phyloP scores from a whole-genome alignment of 1,284 basidiomycete genomes.

The Trichosporon inkin region DNA sequence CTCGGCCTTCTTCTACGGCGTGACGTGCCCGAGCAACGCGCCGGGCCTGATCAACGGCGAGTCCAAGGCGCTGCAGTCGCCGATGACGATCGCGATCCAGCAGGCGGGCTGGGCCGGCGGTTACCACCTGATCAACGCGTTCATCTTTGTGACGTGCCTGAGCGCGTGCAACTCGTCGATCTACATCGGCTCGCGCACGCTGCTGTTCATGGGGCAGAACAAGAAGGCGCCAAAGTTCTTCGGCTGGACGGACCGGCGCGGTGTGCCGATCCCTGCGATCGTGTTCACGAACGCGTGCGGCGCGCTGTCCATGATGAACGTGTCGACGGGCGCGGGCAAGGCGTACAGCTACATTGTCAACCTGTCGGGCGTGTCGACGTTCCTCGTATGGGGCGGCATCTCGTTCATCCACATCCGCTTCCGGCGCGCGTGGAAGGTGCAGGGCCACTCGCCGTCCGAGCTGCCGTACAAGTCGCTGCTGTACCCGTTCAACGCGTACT shows the following conservation, averaged over 20 bases:
- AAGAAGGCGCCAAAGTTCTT: conserved; percentile 45
- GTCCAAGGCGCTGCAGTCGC: conserved; percentile 61
- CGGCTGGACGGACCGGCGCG: conserved; percentile 44
- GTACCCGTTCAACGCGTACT: conserved; percentile 27
- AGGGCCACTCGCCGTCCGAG: conserved; percentile 48
- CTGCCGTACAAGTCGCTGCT: conserved; percentile 47
- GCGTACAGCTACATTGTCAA: conserved; percentile 35
- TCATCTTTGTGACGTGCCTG: conserved; percentile 56
- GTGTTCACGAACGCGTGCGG: conserved; percentile 44
- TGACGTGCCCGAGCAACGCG: conserved; percentile 69
- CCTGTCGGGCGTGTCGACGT: conserved; percentile 30
- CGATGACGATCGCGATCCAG: conserved; percentile 69
- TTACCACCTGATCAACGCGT: conserved; percentile 65
- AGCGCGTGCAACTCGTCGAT: conserved; percentile 47
- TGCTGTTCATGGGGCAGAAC: conserved; percentile 43
- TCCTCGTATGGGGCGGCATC: conserved; percentile 33
- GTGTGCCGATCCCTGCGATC: conserved; percentile 49
- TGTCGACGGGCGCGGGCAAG: conserved; percentile 31
- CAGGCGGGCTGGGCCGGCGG: conserved; percentile 69
- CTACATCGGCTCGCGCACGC: conserved; percentile 38
- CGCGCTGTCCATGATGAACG: conserved; percentile 47
- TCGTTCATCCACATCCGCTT: conserved; percentile 48
- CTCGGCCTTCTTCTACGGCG: conserved; percentile 61
- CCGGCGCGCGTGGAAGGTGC: conserved; percentile 49
- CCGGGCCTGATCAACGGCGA: conserved; percentile 57